Evolutionary conservation across 305 asterid species (phyloP).

Genomic region (Caryopteris hybrid): DNA sequence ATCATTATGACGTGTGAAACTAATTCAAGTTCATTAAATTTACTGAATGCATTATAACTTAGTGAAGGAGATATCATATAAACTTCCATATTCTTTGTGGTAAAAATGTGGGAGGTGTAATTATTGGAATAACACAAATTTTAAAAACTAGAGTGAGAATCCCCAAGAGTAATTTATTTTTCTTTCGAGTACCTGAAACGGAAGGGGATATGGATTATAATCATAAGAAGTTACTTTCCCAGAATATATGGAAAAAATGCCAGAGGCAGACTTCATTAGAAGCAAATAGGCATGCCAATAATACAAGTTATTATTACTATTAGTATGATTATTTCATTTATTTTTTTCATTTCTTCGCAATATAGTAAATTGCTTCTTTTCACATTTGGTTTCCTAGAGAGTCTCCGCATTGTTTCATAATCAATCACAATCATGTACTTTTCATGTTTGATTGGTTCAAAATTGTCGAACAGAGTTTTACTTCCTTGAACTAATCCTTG

Average conservation of each 20-base stretch:
- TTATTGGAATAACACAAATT: not conserved
- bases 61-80: not conserved
- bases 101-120: slow-evolving; percentile 2
- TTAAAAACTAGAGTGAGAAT: no score
- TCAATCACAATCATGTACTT: no score
- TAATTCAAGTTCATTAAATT: not conserved
- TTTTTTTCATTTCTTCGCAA: no score
- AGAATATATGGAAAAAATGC: not conserved
- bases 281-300: not conserved
- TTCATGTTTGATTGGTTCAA: not conserved
- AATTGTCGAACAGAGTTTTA: not conserved
- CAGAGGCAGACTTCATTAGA: not conserved
- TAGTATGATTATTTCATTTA: no score
- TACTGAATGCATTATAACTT: not conserved
- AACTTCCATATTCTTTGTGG: not conserved
- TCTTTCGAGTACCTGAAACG: not conserved
- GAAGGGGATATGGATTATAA: not conserved
- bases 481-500: not conserved
- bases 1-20: no score
- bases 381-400: not conserved
- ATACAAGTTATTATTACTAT: no score
- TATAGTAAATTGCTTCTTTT: not conserved
- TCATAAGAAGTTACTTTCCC: not conserved
- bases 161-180: not conserved
- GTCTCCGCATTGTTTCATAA: no score